Evolutionary conservation across 345 rosid genomes (phyloP), one percentile per base, ranked within the genome.

Genomic region (Aquilaria malaccensis): DNA sequence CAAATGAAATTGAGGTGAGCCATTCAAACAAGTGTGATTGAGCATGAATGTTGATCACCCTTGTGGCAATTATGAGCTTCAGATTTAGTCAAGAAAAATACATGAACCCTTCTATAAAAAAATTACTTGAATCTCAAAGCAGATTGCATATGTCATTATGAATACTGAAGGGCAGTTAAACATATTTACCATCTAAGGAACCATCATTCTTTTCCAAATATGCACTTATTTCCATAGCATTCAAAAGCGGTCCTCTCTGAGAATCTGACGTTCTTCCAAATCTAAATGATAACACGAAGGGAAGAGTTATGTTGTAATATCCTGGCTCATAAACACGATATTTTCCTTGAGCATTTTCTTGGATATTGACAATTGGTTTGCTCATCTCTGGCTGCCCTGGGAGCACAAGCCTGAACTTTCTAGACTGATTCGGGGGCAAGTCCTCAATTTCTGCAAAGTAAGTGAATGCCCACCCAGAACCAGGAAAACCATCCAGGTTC

Each of bases 391-490:
- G 84, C 45, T 83, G 59, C 43, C 73, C 91, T 13, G 85, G 96
- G 55, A 95, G 83, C 14, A 82, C 65, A 33, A 95, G 82, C 80
- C 86, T 85, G 70, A 95, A 95, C 76, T 95, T 95, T 75, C 99
- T 85, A 3, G 94, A 77, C 70, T 88, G 93, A 6, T 72, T 77
- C 0, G 83, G 69, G 63, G 72, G 75, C 74, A 91, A 73, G 76
- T 95, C 83, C 74, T 91, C 99, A 30, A 95, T 85, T 73, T 95
- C 99, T 13, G 99, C 94, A 43, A 95, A 81, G 81, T 88, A 95
- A 9, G 97, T 60, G 33, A 70, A 61, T 2, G 97, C 99, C 98
- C 99, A 84, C 9, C 96, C 99, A 74, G 11, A 70, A 73, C 90
- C 94, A 52, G 97, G 99, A 74, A 95, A 95, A 41, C 98, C 99